Evolutionary conservation across 441 rosid genomes (phyloP), one percentile per base, ranked within the genome.

Genomic region (Populus tomentosa): DNA sequence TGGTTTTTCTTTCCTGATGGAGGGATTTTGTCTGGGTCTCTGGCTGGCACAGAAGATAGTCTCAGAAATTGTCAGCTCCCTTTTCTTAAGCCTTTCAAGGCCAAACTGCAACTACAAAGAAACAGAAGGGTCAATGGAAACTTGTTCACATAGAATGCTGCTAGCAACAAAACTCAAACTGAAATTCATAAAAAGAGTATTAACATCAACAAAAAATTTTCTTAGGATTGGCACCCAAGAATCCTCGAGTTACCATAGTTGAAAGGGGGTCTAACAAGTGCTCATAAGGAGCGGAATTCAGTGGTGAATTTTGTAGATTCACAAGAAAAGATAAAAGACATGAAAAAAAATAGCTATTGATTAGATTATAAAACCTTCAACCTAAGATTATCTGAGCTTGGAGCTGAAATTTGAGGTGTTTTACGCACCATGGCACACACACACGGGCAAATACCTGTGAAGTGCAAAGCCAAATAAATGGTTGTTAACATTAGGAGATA

Each of bases 311-410:
- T 56, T 35, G 73, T 10, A 59, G 21, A 78, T 68, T 63, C 61
- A 71, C 33, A 77, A 74, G 50, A 75, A 33, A 71, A 6, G 2
- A 77, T 76, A 67, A 56, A 16, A 71, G 66, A 72, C 32, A 71
- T 59, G 35, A 14, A 46, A 14, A 73, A 50, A 78, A 50, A 76
- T 28, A 66, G 61, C n/a, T 1, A 53, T 53, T 16, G 61, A 53
- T 16, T 16, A 53, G 21, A 24, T 21, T 14, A 69, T 23, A 71
- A 67, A 78, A 91, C 98, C 94, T 91, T 88, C 81, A 83, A 85
- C 82, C 80, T 79, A 72, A 81, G 79, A 75, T 76, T 72, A 79
- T 84, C 78, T 32, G 83, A 83, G 42, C 76, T 79, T 68, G 71
- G 56, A 24, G 82, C 75, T 35, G 91, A 80, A 0, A 84, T 59